Evolutionary conservation across 257 asterid species (phyloP).

Genomic region (Lithospermum erythrorhizon): DNA sequence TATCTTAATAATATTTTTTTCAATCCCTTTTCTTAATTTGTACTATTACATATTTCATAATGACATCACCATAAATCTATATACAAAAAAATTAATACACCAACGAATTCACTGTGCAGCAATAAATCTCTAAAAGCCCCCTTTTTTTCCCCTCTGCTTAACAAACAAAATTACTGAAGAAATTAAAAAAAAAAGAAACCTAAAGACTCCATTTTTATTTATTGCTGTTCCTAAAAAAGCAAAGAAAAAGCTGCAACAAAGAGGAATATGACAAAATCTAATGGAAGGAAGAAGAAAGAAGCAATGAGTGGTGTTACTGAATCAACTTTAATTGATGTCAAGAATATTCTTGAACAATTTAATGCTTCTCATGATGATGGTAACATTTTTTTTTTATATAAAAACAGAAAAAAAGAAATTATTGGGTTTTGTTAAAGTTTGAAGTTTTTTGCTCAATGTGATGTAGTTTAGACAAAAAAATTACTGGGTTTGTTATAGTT

Average conservation of each 20-base stretch:
- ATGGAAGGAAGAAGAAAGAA: conserved; percentile 4
- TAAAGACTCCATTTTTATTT: too few species aligned
- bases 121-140: too few species aligned
- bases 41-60: too few species aligned
- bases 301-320: conserved; percentile 16
- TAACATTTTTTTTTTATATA: conserved; percentile 9
- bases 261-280: not conserved
- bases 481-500: too few species aligned
- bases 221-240: not conserved
- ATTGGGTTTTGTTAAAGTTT: not conserved
- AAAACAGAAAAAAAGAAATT: not conserved
- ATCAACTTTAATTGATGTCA: conserved; percentile 35
- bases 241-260: not conserved
- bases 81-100: too few species aligned
- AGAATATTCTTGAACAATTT: conserved; percentile 44
- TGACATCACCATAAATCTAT: too few species aligned
- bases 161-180: too few species aligned
- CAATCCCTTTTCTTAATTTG: too few species aligned
- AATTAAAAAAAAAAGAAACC: too few species aligned
- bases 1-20: too few species aligned
- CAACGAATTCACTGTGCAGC: too few species aligned
- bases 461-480: not conserved
- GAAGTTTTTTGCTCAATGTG: not conserved
- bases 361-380: conserved; percentile 41
- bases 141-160: too few species aligned